Conservation (phyloP, 2,329 filamentous ascomycete species). For the Aspergillus intermedius region DNA sequence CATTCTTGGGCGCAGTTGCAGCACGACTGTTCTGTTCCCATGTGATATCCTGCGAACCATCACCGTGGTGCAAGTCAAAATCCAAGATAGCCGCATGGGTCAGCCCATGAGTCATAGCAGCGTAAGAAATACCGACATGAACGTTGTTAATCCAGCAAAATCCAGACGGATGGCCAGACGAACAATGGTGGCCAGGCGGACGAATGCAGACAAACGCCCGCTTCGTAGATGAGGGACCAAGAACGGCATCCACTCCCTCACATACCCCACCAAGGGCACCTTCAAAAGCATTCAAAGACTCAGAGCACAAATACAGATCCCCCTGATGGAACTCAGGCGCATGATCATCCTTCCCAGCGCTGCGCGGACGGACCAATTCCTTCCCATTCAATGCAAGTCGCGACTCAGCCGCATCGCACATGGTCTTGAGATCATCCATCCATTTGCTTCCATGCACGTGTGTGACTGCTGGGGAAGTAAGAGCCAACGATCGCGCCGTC, state of each 20-base stretch:
- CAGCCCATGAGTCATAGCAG: constrained; percentile 71
- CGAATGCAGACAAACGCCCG: constrained; percentile 88
- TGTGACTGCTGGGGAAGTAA: constrained; percentile 71
- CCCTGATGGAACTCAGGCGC: constrained; percentile 67
- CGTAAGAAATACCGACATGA: constrained; percentile 91
- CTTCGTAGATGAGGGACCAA: constrained; percentile 57
- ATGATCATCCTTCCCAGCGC: constrained; percentile 30
- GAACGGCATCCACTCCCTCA: constrained; percentile 83
- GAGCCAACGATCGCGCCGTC: constrained; percentile 62
- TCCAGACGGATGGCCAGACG: constrained; percentile 77
- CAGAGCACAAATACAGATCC: constrained; percentile 82
- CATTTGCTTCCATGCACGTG: constrained; percentile 86
- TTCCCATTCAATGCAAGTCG: constrained; percentile 71
- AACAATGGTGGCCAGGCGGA: constrained; percentile 94
- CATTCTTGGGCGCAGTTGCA: constrained; percentile 59
- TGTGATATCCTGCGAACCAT: constrained; percentile 90
- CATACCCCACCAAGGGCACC: constrained; percentile 88
- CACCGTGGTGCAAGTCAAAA: constrained; percentile 85
- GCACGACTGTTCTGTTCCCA: constrained; percentile 82
- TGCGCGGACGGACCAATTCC: constrained; percentile 62
- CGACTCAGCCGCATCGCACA: constrained; percentile 75
- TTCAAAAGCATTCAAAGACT: constrained; percentile 81
- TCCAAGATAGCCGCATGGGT: constrained; percentile 93
- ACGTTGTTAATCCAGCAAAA: constrained; percentile 99
- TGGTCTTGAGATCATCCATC: constrained; percentile 83